Evolutionary conservation across 164 flowering plant species (phyloP), one percentile per base, ranked within the genome.

Genomic region (Hamamelis virginiana): DNA sequence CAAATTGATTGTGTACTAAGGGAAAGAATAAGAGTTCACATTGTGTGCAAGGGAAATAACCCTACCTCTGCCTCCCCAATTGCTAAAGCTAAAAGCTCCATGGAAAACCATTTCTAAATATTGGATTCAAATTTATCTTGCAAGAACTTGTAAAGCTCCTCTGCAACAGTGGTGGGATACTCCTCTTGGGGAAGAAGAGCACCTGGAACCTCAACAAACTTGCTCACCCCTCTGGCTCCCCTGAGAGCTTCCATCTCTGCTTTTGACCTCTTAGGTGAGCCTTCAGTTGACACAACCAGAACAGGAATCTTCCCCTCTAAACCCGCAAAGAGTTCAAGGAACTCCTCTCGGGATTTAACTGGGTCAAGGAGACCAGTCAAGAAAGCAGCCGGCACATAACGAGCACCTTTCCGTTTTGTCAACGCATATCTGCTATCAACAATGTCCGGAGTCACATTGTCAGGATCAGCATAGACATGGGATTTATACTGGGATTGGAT

Each of bases 181-280:
- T 94, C 98, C 70, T 94, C 97, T 41, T 94, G 98, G 1, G 98
- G 98, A 27, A 94, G 87, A 67, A 91, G 92, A 68, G 97, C 98
- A 14, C 98, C 97, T 1, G 85, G 87, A 11, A 92, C 84, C 78
- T 92, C 94, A 64, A 89, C 86, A 77, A 85, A 92, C 79, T 89
- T 92, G 77, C 74, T 82, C 47, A 95, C 97, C 21, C 97, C 97
- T 79, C 84, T 83, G 45, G 89, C 90, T 55, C 82, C 95, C 55
- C 77, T 85, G n/a, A 94, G 87, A 62, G 91, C 94, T 75, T 85
- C 89, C 98, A 94, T 92, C 82, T 91, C 97, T 3, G 96, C 97
- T 77, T 92, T 95, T 23, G 97, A 95, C 80, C 98, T 87, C 82
- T 83, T 92, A 8, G 98, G 98, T 51, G 94, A 64, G 16, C 85